Evolutionary conservation across 176 grass and related monocot species (phyloP).

Genomic region (Avena eriantha): DNA sequence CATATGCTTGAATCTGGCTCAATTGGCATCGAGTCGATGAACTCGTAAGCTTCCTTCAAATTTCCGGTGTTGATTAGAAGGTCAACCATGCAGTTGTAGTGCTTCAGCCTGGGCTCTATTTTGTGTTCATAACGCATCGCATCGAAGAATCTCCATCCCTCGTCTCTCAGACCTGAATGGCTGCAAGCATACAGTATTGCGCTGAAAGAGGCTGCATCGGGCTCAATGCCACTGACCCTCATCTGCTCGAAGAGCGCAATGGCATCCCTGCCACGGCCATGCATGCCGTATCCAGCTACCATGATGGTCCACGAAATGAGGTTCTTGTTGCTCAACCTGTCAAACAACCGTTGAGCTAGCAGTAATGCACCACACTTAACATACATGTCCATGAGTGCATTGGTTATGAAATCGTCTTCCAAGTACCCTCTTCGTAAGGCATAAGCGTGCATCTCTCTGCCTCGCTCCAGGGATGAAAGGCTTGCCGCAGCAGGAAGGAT

Average conservation of each 20-base stretch:
- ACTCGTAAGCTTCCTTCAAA: conserved; percentile 67
- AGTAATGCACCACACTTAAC: conserved; percentile 75
- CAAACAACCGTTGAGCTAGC: conserved; percentile 57
- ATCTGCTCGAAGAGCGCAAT: conserved; percentile 72
- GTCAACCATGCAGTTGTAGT: conserved; percentile 81
- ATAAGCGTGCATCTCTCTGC: conserved; percentile 80
- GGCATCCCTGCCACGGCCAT: conserved; percentile 67
- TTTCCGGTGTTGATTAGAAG: conserved; percentile 64
- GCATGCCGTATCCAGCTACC: conserved; percentile 94
- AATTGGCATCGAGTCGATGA: conserved; percentile 78
- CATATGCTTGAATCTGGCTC: conserved; percentile 80
- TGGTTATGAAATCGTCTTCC: conserved; percentile 57
- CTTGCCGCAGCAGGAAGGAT: conserved; percentile 80
- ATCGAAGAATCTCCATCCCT: conserved; percentile 84
- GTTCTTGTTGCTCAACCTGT: conserved; percentile 69
- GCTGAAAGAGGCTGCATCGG: conserved; percentile 70
- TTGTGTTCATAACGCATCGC: conserved; percentile 73
- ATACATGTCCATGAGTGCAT: conserved; percentile 87
- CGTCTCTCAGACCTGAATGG: conserved; percentile 75
- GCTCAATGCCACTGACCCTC: conserved; percentile 58
- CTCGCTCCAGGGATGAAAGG: conserved; percentile 81
- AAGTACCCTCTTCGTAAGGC: conserved; percentile 57
- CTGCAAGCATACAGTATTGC: conserved; percentile 84
- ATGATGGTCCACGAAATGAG: conserved; percentile 92
- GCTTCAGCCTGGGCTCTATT: conserved; percentile 79